Percentiles rank a stretch among this genome's conserved stretches.
Conservation (phyloP, 1,284 basidiomycete species). For the Filobasidium uniguttulatum region DNA sequence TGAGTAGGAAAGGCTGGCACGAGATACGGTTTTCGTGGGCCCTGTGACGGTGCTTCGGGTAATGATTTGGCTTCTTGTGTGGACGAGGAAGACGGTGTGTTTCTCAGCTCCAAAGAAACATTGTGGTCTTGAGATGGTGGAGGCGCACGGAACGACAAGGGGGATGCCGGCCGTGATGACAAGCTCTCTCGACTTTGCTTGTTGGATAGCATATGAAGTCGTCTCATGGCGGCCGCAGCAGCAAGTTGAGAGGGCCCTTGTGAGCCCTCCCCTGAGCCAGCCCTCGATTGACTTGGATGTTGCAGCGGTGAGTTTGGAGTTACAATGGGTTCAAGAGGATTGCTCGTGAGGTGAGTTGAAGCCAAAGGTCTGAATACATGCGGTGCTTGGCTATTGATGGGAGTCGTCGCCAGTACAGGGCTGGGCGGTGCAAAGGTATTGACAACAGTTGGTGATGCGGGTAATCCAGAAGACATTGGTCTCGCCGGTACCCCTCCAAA, state of each 20-base stretch:
- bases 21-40: neutral
- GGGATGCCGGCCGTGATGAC: too few relatives aligned
- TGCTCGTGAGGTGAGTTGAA: too few relatives aligned
- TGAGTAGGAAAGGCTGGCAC: neutral
- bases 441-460: neutral
- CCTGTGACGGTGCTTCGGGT: constrained; percentile 1
- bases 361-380: constrained; percentile 22
- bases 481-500: neutral
- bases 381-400: constrained; percentile 10
- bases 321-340: too few relatives aligned
- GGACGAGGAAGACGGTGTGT: neutral
- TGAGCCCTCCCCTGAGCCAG: neutral
- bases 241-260: constrained; percentile 4
- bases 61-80: too few relatives aligned
- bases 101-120: too few relatives aligned
- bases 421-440: constrained; percentile 21
- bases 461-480: neutral
- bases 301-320: too few relatives aligned
- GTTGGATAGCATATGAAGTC: neutral
- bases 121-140: too few relatives aligned
- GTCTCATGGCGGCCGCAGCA: constrained; percentile 4
- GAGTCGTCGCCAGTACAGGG: constrained; percentile 21
- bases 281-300: neutral
- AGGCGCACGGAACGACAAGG: too few relatives aligned
- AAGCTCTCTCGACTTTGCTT: neutral